Percentiles rank a stretch among this genome's conserved stretches.
phyloP scores from a whole-genome alignment of 306 rosid genomes.

The Dalbergia cultrata region DNA sequence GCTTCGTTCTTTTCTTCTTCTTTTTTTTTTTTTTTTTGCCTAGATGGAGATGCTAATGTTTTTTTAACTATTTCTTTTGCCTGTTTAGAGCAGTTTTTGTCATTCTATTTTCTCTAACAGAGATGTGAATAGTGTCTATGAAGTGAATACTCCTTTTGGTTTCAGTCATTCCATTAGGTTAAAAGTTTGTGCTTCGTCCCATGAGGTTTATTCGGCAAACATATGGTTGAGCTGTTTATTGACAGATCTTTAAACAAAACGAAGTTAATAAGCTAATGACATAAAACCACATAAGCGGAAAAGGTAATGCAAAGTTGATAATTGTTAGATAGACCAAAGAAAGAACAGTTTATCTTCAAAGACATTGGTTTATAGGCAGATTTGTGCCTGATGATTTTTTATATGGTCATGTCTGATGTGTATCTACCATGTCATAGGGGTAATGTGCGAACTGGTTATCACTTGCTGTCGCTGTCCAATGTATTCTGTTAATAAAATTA shows the following conservation, averaged over 20 bases:
- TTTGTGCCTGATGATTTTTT: no score
- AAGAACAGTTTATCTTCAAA: neutral
- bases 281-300: neutral
- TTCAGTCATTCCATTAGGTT: neutral
- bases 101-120: neutral
- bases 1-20: no score
- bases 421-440: no score
- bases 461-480: neutral
- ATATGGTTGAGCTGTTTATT: neutral
- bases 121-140: neutral
- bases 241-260: neutral
- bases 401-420: no score
- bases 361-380: neutral
- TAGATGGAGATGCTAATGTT: neutral
- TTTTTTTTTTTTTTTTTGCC: no score
- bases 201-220: neutral
- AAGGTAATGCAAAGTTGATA: neutral
- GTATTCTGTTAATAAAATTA: neutral
- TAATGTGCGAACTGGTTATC: neutral
- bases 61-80: neutral
- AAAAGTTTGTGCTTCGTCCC: slow-evolving; percentile 4
- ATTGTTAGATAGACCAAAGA: neutral
- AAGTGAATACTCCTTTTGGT: neutral
- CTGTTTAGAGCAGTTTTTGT: slow-evolving; percentile 1
- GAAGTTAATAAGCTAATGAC: slow-evolving; percentile 3